Base-by-base conservation (phyloP, 352 stramenopile species). In the Globisporangium spiculum region DNA sequence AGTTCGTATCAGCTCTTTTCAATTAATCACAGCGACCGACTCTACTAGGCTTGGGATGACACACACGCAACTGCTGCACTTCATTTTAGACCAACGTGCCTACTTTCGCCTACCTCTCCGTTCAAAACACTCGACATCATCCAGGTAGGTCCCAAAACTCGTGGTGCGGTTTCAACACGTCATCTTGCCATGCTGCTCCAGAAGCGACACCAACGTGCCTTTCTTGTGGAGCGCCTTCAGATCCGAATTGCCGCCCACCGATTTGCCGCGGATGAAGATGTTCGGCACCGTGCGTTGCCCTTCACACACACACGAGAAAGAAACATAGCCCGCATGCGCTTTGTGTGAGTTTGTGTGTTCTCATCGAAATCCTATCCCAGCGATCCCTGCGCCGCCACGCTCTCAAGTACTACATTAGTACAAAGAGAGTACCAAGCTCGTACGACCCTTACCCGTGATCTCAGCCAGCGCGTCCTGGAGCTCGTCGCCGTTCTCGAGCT, bases 231-330 rank as follows among this genome's bases (percentile, higher is more conserved):
- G 86, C 52, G 75, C 79, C 68, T 98, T 88, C 54, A 96, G 93
- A 72, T 98, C 93, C 79, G 98, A 96, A 79, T 98, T 98, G 69
- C 97, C 97, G 60, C 97, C 97, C 57, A 99, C 75, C 70, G 94
- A 96, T 72, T 97, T 89, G 73, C 94, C 93, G 52, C 91, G 89
- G 60, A 99, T 91, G 79, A 99, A 99, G 12, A 98, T 91, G 83
- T 99, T 99, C 10, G 98, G 97, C 63, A 99, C 97, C 30, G 96
- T 99, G 68, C 83, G 82, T 75, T 98, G 95, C 65, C 94, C 22
- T 72, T 34, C 6, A 22, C 41, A 22, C 41, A 4, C 41, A 20
- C 36, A 41, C 36, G 9, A 41, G 9, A n/a, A 6, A 22, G 41
- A 22, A 50, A 50, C 18, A 20, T n/a, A 50, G 30, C 30, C 4